Conservation (phyloP, 108 stramenopile genomes). For the Cyclostephanos tholiformis region DNA sequence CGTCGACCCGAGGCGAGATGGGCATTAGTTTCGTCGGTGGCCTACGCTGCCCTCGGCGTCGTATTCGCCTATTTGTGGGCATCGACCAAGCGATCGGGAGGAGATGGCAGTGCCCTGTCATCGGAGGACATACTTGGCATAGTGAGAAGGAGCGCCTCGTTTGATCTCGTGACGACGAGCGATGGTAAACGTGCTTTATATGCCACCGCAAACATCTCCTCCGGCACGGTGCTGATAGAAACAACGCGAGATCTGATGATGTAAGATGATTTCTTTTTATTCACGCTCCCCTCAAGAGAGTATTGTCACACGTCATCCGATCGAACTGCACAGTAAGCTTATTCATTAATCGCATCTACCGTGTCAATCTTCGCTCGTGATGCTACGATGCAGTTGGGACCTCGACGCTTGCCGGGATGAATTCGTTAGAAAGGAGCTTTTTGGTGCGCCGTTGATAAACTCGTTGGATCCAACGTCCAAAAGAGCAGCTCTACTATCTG, state of each 20-base stretch:
- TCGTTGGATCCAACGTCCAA: conserved; percentile 2
- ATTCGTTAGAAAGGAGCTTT: conserved; percentile 7
- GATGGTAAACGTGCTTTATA: not conserved
- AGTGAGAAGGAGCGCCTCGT: not conserved
- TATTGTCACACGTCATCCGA: not conserved
- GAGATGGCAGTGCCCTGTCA: not conserved
- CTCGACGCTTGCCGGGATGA: conserved; percentile 17
- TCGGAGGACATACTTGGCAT: not conserved
- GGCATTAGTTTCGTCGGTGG: not conserved
- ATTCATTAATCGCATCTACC: not conserved
- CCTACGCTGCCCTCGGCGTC: conserved; percentile 1
- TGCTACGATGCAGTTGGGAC: conserved; percentile 7
- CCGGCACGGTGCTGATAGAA: conserved; percentile 11
- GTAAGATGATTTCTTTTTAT: not conserved
- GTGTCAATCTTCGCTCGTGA: not conserved
- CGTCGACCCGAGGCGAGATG: not conserved
- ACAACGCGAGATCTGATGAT: conserved; percentile 14
- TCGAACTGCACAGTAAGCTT: not conserved
- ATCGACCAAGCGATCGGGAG: not conserved
- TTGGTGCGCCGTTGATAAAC: not conserved
- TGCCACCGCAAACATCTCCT: not conserved
- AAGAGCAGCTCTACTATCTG: not conserved
- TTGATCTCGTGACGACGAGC: not conserved
- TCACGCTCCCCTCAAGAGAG: not conserved
- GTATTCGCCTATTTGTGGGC: not conserved